These are phyloP conservation scores for Nakaseomyces nivariensis DNA, from an alignment of 1,139 yeast genomes.

Conservation along the genomic window DNA sequence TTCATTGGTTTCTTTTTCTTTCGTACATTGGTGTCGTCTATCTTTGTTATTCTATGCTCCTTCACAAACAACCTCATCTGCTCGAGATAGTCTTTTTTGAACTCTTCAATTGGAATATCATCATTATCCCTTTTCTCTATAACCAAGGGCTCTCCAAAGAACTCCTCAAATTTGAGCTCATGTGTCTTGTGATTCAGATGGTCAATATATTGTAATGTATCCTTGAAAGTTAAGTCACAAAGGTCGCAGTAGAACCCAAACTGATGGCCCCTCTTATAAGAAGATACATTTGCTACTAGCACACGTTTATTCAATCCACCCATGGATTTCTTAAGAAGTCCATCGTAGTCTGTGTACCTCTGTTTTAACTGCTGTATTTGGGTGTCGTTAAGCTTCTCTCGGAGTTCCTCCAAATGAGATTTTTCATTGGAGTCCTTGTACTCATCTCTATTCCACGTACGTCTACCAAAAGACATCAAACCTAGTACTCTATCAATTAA, in stretches of 20 bases:
- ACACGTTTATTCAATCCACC: constrained; percentile 38
- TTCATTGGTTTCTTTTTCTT: constrained; percentile 7
- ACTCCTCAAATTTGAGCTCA: constrained; percentile 32
- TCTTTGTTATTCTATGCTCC: constrained; percentile 4
- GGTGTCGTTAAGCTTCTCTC: constrained; percentile 8
- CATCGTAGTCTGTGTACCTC: constrained; percentile 19
- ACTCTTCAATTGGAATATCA: constrained; percentile 30
- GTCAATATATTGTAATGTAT: constrained; percentile 69
- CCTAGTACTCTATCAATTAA: no score
- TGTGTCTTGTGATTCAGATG: constrained; percentile 72
- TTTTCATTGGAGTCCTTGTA: constrained; percentile 42
- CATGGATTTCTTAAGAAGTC: constrained; percentile 30
- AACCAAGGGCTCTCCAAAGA: constrained; percentile 24
- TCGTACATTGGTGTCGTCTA: constrained; percentile 15
- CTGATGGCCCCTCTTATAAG: constrained; percentile 46
- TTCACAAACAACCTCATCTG: constrained; percentile 20
- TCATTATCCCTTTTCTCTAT: constrained; percentile 29
- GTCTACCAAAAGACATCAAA: constrained; percentile 42
- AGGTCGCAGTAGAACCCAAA: constrained; percentile 77
- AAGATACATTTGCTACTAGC: constrained; percentile 35
- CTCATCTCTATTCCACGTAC: constrained; percentile 61
- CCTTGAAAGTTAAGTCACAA: constrained; percentile 73
- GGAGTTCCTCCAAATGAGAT: constrained; percentile 7
- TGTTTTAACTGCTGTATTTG: constrained; percentile 17
- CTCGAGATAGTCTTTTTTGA: constrained; percentile 22